Evolutionary conservation across 768 basidiomycete genomes (phyloP).

Genomic region (Trametes elegans): DNA sequence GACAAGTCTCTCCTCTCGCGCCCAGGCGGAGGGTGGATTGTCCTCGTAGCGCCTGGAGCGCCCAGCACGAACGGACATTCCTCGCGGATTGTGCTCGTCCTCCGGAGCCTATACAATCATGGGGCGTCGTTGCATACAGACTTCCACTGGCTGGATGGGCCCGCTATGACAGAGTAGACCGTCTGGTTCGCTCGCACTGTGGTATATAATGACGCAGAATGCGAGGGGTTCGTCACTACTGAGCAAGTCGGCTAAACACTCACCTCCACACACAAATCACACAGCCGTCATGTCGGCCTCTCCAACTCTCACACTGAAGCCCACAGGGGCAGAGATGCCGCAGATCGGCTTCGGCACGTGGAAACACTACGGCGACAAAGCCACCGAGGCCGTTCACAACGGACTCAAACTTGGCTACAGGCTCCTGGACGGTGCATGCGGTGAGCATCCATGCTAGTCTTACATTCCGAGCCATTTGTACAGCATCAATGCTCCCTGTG

Average conservation of each 20-base stretch:
- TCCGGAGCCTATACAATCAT: background rate
- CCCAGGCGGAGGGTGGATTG: no score
- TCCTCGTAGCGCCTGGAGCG: no score
- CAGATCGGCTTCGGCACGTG: constrained; percentile 26
- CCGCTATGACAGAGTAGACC: background rate
- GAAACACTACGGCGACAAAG: constrained; percentile 23
- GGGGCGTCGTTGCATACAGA: no score
- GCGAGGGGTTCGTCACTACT: background rate
- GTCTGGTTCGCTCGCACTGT: background rate
- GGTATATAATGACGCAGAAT: background rate
- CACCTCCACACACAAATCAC: background rate
- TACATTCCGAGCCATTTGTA: background rate
- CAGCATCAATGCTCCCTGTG: background rate
- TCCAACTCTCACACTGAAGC: constrained; percentile 7
- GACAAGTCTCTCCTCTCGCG: no score
- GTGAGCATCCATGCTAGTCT: no score
- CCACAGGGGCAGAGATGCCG: constrained; percentile 15
- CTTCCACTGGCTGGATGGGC: background rate
- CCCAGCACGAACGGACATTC: constrained; percentile 2
- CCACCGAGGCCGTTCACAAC: constrained; percentile 22
- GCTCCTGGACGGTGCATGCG: constrained; percentile 24
- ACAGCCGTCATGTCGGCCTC: background rate
- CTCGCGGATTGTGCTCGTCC: constrained; percentile 4
- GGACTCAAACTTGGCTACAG: constrained; percentile 23
- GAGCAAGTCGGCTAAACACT: background rate